Conservation (phyloP, 164 flowering plant genomes). For the Platanus orientalis region DNA sequence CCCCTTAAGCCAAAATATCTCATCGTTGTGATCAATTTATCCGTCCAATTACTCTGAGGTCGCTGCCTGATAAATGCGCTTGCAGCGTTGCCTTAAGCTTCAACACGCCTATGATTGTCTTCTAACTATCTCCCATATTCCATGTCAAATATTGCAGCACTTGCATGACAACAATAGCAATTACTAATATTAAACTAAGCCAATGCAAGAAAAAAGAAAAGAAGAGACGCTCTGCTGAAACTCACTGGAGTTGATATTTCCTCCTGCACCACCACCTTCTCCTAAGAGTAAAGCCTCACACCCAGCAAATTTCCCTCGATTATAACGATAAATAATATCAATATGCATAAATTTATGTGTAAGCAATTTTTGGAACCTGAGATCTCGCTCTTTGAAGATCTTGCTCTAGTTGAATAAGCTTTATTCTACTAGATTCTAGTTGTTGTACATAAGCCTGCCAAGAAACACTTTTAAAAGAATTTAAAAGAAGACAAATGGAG, state of each 20-base stretch:
- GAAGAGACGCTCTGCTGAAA: background rate
- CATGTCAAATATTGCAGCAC: constrained; percentile 92
- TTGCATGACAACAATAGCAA: constrained; percentile 26
- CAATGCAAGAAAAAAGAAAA: background rate
- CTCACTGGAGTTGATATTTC: constrained; percentile 70
- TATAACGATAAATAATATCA: background rate
- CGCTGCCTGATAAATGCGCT: constrained; percentile 63
- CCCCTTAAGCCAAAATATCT: constrained; percentile 72
- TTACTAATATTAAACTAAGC: too few relatives aligned
- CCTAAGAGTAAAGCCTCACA: constrained; percentile 66
- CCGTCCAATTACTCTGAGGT: constrained; percentile 63
- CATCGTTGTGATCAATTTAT: constrained; percentile 75
- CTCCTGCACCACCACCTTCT: constrained; percentile 47
- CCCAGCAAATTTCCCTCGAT: background rate
- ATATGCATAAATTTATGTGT: background rate
- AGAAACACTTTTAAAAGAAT: background rate
- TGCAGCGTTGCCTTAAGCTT: constrained; percentile 75
- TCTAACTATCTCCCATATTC: constrained; percentile 94
- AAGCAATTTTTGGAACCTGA: constrained; percentile 46
- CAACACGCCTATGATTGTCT: constrained; percentile 71
- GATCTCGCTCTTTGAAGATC: constrained; percentile 89
- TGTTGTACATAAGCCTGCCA: constrained; percentile 94
- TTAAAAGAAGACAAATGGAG: constrained; percentile 1
- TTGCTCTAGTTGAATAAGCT: constrained; percentile 85
- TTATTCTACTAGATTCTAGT: constrained; percentile 86